Evolutionary conservation across 352 stramenopile species (phyloP), one percentile per base, ranked within the genome.

Genomic region (Pythium aristosporum): DNA sequence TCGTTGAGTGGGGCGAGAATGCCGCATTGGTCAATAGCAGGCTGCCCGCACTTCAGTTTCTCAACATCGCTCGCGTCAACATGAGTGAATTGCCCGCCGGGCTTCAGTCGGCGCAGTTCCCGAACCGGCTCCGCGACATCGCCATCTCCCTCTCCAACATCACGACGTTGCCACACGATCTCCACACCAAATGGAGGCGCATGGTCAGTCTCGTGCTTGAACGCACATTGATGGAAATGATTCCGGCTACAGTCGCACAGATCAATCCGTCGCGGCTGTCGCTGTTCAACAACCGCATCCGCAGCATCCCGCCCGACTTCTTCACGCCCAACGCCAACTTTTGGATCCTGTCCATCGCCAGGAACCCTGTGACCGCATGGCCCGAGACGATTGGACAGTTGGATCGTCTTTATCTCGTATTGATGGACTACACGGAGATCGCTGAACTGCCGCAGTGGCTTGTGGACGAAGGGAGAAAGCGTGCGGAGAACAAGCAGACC

Each of bases 341-440:
- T 18, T 21, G 25, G n/a, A 39, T 65, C 12, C 30, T 70, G 18
- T 70, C 63, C 5, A 34, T 65, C 21, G 63, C 63, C 2, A 42
- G 37, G 34, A 70, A 61, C 16, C 57, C 56, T 9, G 48, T 70
- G 7, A 36, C 32, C n/a, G 2, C 16, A 6, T 48, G 34, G 20
- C 56, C 63, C 2, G 28, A 20, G 11, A 28, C 34, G 3, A 56
- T 64, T 20, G 63, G 63, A 1, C 16, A 9, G 6, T 25, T 70
- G 1, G 55, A 61, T 8, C 2, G 20, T 16, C 16, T 65, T 11
- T 51, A 61, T 10, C 43, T 70, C 7, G 21, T 70, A 15, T 18
- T 70, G 11, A 57, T 65, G 30, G 63, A 70, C 57, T 61, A 70
- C 44, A 70, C 63, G 16, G 18, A 51, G n/a, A 61, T 70, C 43